These are phyloP conservation scores for Penicillium canariense DNA, from an alignment of 495 filamentous ascomycete species.

Conservation along the genomic window DNA sequence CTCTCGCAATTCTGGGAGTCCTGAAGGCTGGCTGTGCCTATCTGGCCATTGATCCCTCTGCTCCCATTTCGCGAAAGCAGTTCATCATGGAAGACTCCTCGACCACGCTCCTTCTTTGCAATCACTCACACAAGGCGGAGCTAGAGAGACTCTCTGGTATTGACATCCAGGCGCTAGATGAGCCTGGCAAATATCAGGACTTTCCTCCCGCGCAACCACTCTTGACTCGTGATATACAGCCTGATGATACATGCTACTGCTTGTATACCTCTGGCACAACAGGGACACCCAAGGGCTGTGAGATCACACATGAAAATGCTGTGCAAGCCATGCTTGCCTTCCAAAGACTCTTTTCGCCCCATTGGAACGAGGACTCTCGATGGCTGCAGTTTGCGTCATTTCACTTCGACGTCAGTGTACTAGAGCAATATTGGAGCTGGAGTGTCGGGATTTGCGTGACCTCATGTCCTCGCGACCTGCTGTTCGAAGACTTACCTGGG, in stretches of 20 bases:
- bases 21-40: conserved; percentile 68
- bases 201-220: conserved; percentile 18
- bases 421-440: conserved; percentile 91
- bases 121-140: conserved; percentile 12
- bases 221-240: conserved; percentile 28
- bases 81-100: conserved; percentile 41
- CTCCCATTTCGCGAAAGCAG: conserved; percentile 43
- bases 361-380: conserved; percentile 61
- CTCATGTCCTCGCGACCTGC: conserved; percentile 70
- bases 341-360: conserved; percentile 35
- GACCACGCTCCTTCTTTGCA: conserved; percentile 26
- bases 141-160: conserved; percentile 21
- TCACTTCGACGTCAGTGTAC: conserved; percentile 83
- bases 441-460: conserved; percentile 77
- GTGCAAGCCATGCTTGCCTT: conserved; percentile 43
- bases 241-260: conserved; percentile 91
- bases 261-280: conserved; percentile 97
- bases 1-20: conserved; percentile 44
- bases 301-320: conserved; percentile 53
- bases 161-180: conserved; percentile 31
- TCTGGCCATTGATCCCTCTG: conserved; percentile 57
- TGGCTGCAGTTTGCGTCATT: conserved; percentile 89
- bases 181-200: conserved; percentile 26
- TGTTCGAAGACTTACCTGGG: conserved; percentile 71
- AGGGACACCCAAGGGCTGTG: conserved; percentile 95